phyloP scores from a whole-genome alignment of 2,329 filamentous ascomycete genomes.

The Passalora sequoiae region DNA sequence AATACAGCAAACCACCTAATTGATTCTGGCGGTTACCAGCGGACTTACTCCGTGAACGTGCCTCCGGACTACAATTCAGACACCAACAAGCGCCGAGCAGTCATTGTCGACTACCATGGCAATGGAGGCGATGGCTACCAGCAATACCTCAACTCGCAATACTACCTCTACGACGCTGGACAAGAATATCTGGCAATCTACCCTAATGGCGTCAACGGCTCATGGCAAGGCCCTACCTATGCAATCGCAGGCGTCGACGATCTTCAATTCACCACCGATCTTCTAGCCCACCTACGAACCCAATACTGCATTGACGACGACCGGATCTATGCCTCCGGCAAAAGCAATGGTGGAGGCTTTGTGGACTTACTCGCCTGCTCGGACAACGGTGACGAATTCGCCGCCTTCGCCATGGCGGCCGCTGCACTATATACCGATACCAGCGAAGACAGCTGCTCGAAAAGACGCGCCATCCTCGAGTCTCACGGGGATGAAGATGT shows the following conservation, averaged over 20 bases:
- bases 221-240: constrained; percentile 42
- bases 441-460: constrained; percentile 23
- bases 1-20: constrained; percentile 16
- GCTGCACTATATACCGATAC: constrained; percentile 43
- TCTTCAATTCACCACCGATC: constrained; percentile 42
- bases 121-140: constrained; percentile 34
- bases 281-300: constrained; percentile 38
- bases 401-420: constrained; percentile 48
- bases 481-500: constrained; percentile 42
- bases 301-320: constrained; percentile 44
- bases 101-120: constrained; percentile 49
- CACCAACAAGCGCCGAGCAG: constrained; percentile 16
- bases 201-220: constrained; percentile 37
- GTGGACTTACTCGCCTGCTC: constrained; percentile 46
- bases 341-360: constrained; percentile 52
- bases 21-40: constrained; percentile 15
- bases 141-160: constrained; percentile 42
- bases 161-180: constrained; percentile 43
- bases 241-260: constrained; percentile 37
- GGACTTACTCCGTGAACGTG: constrained; percentile 26
- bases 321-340: constrained; percentile 46
- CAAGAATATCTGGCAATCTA: constrained; percentile 45
- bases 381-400: constrained; percentile 40
- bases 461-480: constrained; percentile 39
- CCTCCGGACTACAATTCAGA: constrained; percentile 23